Evolutionary conservation across 306 rosid species (phyloP).

Genomic region (Pterocarpus santalinus): DNA sequence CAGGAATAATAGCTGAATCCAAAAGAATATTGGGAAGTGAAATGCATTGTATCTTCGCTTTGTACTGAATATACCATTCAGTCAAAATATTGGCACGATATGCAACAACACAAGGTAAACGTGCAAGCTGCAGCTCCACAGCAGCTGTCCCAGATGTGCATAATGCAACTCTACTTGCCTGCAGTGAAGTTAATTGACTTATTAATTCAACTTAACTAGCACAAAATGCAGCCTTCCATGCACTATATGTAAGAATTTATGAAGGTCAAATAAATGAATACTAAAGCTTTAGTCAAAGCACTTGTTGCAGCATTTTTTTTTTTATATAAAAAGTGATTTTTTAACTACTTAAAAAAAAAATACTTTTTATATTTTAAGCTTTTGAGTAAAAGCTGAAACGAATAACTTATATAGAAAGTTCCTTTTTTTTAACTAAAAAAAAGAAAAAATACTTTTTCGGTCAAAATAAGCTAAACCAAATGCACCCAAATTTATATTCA

Average conservation of each 20-base stretch:
- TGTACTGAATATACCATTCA: constrained; percentile 72
- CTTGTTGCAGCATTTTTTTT: no score
- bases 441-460: no score
- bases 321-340: no score
- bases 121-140: constrained; percentile 86
- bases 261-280: background rate
- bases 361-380: no score
- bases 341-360: no score
- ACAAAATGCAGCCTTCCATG: constrained; percentile 29
- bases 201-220: constrained; percentile 15
- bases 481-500: background rate
- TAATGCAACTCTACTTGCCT: constrained; percentile 89
- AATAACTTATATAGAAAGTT: no score
- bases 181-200: constrained; percentile 44
- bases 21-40: constrained; percentile 92
- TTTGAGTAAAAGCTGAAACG: no score
- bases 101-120: constrained; percentile 82
- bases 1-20: constrained; percentile 78
- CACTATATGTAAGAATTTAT: constrained; percentile 8
- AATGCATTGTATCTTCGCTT: constrained; percentile 73
- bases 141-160: constrained; percentile 94
- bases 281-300: background rate
- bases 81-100: constrained; percentile 91
- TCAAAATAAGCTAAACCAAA: no score
- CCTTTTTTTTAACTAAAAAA: no score